Conservation (phyloP, 192 early-diverging fungal genomes). For the Kappamyces sp. region DNA sequence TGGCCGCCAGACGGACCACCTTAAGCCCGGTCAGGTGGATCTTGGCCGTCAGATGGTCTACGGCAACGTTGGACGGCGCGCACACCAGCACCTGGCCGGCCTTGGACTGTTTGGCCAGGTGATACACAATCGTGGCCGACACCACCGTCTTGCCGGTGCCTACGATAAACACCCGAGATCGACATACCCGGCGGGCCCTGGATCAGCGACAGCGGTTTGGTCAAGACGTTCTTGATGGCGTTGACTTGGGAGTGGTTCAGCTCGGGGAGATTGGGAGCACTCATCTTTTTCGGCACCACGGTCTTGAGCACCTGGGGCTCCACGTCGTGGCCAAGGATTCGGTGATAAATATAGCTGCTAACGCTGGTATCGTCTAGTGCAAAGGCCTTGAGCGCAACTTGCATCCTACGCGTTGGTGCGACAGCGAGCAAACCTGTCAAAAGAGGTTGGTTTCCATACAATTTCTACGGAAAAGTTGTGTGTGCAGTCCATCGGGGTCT, state of each 20-base stretch:
- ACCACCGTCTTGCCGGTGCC: slow-evolving; percentile 99
- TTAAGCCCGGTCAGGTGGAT: slow-evolving; percentile 91
- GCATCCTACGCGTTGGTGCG: slow-evolving; percentile 57
- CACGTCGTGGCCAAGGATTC: slow-evolving; percentile 89
- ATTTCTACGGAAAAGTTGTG: slow-evolving; percentile 94
- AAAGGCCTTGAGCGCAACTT: slow-evolving; percentile 92
- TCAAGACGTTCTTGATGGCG: slow-evolving; percentile 89
- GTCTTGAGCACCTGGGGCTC: slow-evolving; percentile 76
- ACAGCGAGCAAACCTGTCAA: slow-evolving; percentile 58
- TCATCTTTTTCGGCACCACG: slow-evolving; percentile 80
- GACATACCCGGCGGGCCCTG: slow-evolving; percentile 54
- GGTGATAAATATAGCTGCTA: slow-evolving; percentile 93
- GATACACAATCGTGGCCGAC: slow-evolving; percentile 95
- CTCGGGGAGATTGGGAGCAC: slow-evolving; percentile 89
- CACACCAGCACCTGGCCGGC: slow-evolving; percentile 90
- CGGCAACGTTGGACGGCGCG: slow-evolving; percentile 98
- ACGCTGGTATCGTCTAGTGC: slow-evolving; percentile 91
- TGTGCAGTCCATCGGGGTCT: slow-evolving; percentile 68
- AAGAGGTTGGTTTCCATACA: slow-evolving; percentile 97
- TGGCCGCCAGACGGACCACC: slow-evolving; percentile 90
- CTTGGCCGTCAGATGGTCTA: slow-evolving; percentile 96
- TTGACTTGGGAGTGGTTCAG: slow-evolving; percentile 94
- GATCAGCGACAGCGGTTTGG: slow-evolving; percentile 87
- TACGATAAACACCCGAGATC: slow-evolving; percentile 59
- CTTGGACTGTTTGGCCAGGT: slow-evolving; percentile 81